These are phyloP conservation scores for Lichtheimia ornata DNA, from an alignment of 371 early-diverging fungal species.

Conservation along the genomic window DNA sequence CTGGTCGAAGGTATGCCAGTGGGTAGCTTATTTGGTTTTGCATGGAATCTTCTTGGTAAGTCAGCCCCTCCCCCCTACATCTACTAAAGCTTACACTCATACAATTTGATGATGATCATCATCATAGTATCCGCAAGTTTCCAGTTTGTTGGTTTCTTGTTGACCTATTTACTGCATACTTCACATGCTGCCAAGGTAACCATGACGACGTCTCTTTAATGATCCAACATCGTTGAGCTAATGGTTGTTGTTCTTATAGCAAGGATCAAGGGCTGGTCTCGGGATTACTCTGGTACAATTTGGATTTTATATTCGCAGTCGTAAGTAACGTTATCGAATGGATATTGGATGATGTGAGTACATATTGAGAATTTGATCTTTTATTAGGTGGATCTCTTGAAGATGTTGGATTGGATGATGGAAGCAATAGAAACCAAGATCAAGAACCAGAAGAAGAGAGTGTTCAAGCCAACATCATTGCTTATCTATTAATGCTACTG, in stretches of 20 bases:
- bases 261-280: conserved; percentile 64
- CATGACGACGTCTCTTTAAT: too few species aligned
- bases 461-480: conserved; percentile 35
- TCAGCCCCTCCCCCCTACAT: background rate
- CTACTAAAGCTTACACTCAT: background rate
- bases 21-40: conserved; percentile 57
- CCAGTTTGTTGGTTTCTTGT: conserved; percentile 71
- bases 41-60: conserved; percentile 65
- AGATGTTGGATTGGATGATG: conserved; percentile 33
- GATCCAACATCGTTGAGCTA: too few species aligned
- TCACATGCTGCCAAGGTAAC: conserved; percentile 67
- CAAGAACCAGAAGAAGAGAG: conserved; percentile 18
- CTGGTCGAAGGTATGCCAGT: conserved; percentile 70
- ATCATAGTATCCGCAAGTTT: conserved; percentile 67
- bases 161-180: conserved; percentile 68
- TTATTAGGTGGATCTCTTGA: conserved; percentile 52
- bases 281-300: conserved; percentile 61
- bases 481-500: conserved; percentile 55
- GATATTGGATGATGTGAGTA: background rate
- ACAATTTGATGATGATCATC: background rate
- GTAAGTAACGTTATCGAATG: conserved; percentile 20
- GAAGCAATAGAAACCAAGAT: conserved; percentile 22
- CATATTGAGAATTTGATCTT: conserved; percentile 4
- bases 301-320: conserved; percentile 57
- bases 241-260: conserved; percentile 19